phyloP scores from a whole-genome alignment of 768 basidiomycete genomes.

The Phanerochaete sordida region DNA sequence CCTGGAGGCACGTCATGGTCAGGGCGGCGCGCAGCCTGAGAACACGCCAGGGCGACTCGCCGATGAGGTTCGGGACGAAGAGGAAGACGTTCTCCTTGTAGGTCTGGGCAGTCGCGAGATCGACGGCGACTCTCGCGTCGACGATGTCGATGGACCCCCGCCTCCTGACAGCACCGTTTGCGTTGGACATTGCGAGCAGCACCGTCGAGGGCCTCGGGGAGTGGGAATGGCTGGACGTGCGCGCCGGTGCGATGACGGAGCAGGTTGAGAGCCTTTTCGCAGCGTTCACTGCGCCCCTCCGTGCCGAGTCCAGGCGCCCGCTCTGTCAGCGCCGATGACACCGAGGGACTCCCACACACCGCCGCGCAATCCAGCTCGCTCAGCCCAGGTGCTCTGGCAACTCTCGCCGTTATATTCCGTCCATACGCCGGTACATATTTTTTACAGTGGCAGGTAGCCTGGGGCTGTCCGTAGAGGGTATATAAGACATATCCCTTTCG shows the following conservation, averaged over 20 bases:
- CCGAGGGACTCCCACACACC: not conserved
- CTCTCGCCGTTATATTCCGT: no score
- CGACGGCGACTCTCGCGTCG: constrained; percentile 82
- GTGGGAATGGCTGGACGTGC: not conserved
- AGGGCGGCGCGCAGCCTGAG: not conserved
- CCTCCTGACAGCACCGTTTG: constrained; percentile 32
- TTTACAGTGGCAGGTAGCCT: no score
- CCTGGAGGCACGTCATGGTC: constrained; percentile 40
- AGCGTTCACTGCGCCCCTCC: constrained; percentile 1
- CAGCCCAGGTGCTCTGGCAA: no score
- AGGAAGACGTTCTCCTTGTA: constrained; percentile 97
- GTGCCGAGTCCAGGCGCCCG: constrained; percentile 1
- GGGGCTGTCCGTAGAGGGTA: no score
- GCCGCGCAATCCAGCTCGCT: no score
- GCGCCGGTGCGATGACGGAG: constrained; percentile 3
- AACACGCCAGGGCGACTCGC: constrained; percentile 36
- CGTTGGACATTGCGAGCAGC: constrained; percentile 12
- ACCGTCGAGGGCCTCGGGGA: constrained; percentile 8
- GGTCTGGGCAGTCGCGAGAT: constrained; percentile 80
- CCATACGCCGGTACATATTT: no score
- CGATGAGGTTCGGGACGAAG: constrained; percentile 96
- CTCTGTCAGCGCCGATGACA: not conserved
- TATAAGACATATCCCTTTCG: no score
- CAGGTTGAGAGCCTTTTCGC: not conserved
- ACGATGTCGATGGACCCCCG: constrained; percentile 63